Evolutionary conservation across 1,139 yeast species (phyloP), one percentile per base, ranked within the genome.

Genomic region (Kluyveromyces sp.): DNA sequence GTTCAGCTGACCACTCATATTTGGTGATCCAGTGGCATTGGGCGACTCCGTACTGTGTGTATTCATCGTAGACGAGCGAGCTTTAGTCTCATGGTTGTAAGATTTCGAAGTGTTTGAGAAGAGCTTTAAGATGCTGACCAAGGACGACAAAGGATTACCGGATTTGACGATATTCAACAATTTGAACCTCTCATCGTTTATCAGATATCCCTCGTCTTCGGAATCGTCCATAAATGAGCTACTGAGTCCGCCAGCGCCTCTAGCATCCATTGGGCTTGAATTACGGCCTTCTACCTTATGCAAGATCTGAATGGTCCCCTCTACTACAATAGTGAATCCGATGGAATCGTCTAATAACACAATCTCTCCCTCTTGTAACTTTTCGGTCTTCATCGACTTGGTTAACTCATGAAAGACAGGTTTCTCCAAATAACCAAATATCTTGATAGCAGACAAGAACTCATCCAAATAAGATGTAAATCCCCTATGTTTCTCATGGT

Each of bases 251-350:
- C 7, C 6, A 7, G 30, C n/a, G 17, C 19, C 48, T 17, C 33
- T n/a, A 7, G 3, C 40, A 38, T 12, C 44, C 46, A 19, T 34
- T 11, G 43, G 33, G 13, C 28, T 16, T 8, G 39, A 38, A 9
- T 20, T 15, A 11, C 16, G 33, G 8, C 18, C 30, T 15, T 53
- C 71, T 11, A 80, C 66, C 49, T 76, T 77, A 42, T 84, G 80
- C 58, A 78, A 88, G 0, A 92, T 86, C 54, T 86, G 89, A 37
- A 89, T 77, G 9, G 80, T 74, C 0, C 98, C 98, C 54, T 89
- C 97, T 1, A 89, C 95, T n/a, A 92, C 95, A 40, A 92, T 83
- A 35, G 92, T 80, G 57, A 92, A 88, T 1, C 97, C 97, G 19
- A 83, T 68, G 16, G 79, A 74, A 45, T 84, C 92, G 51, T 83